These are phyloP conservation scores for Lipomyces yamadae DNA, from an alignment of 805 yeast genomes.

Conservation along the genomic window DNA sequence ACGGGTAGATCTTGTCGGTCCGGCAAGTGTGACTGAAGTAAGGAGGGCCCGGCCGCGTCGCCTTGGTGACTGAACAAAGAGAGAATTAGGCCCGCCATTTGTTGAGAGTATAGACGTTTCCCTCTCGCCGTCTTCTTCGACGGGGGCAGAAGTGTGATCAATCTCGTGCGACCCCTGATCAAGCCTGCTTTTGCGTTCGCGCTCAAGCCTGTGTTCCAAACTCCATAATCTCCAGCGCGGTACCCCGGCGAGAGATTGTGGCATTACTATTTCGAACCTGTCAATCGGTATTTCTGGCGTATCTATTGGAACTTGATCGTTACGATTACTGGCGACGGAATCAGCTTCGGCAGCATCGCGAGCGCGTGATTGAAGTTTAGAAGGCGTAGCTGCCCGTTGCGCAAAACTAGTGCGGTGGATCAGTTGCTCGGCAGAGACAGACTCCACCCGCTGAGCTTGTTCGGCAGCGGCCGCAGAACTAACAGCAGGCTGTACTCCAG, in stretches of 20 bases:
- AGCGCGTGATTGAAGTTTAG: not conserved
- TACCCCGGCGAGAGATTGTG: constrained; percentile 21
- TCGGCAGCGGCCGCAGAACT: not conserved
- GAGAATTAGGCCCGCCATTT: not conserved
- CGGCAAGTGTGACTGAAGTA: not conserved
- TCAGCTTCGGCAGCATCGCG: constrained; percentile 1
- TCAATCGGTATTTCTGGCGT: constrained; percentile 15
- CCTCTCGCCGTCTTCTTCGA: not conserved
- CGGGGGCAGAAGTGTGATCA: not conserved
- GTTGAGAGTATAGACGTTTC: not conserved
- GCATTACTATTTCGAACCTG: constrained; percentile 25
- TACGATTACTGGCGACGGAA: not conserved
- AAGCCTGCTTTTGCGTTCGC: constrained; percentile 4
- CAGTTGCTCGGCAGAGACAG: not conserved
- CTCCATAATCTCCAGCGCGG: constrained; percentile 23
- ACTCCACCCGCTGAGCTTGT: not conserved
- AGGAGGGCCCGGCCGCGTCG: not conserved
- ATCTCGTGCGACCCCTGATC: not conserved
- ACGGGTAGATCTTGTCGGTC: not conserved
- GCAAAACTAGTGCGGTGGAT: not conserved
- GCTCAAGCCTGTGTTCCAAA: constrained; percentile 25
- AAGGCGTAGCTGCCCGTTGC: not conserved
- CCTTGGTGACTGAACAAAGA: not conserved
- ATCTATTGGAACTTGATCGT: not conserved
- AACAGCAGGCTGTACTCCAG: constrained; percentile 20